Percentiles rank a stretch among this genome's conserved stretches.
These are phyloP conservation scores for Musa itinerans DNA, from an alignment of 176 grass and related monocot genomes.

Conservation along the genomic window DNA sequence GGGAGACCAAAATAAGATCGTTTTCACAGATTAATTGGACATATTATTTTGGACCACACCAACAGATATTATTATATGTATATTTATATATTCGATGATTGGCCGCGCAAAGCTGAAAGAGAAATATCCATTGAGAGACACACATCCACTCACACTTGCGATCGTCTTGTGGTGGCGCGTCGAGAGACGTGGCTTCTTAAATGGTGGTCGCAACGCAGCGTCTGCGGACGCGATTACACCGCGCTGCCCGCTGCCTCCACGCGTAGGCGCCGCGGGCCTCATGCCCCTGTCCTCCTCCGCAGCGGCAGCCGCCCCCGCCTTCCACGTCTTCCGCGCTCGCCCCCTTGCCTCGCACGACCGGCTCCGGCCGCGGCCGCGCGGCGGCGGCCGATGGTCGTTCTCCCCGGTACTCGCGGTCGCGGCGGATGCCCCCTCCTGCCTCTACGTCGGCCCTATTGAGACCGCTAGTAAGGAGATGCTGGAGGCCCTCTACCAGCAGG, in stretches of 20 bases:
- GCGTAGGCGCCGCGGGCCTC: not conserved
- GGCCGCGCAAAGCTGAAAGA: too few species aligned
- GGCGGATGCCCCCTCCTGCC: conserved; percentile 69
- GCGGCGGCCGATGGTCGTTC: not conserved
- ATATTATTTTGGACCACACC: too few species aligned
- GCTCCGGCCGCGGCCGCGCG: conserved; percentile 15
- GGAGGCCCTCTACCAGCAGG: conserved; percentile 83
- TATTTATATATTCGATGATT: too few species aligned
- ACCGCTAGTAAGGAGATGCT: conserved; percentile 88
- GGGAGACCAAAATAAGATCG: too few species aligned
- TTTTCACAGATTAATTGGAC: too few species aligned
- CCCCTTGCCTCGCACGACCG: not conserved
- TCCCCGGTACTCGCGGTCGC: not conserved
- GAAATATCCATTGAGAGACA: not conserved
- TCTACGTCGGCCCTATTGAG: conserved; percentile 84
- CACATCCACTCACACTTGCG: not conserved
- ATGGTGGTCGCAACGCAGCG: too few species aligned
- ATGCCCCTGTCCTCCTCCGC: conserved; percentile 16
- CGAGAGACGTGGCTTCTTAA: not conserved
- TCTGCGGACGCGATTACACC: too few species aligned
- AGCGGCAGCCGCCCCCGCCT: conserved; percentile 9
- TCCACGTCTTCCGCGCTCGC: conserved; percentile 17
- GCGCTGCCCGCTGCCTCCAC: not conserved
- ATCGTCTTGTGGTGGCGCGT: not conserved
- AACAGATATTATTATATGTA: too few species aligned